phyloP scores from a whole-genome alignment of 1,284 basidiomycete genomes.

The Laetiporus sulphureus region DNA sequence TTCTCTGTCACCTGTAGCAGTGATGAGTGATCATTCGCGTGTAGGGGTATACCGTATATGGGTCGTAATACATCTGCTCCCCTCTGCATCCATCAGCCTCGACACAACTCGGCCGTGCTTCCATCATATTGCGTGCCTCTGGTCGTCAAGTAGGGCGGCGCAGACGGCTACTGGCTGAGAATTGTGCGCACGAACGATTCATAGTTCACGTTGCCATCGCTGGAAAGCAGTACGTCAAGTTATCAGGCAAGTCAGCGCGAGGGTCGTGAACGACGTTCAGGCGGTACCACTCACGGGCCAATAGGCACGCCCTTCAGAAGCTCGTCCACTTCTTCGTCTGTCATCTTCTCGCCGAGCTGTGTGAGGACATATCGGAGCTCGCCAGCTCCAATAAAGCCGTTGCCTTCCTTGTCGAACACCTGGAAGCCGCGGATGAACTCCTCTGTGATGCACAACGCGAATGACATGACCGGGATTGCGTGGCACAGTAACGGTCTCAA shows the following conservation, averaged over 20 bases:
- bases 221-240: constrained; percentile 25
- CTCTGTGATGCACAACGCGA: too few species aligned
- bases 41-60: too few species aligned
- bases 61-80: too few species aligned
- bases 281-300: constrained; percentile 55
- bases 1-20: too few species aligned
- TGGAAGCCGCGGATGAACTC: constrained; percentile 99
- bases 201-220: constrained; percentile 97
- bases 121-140: too few species aligned
- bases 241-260: constrained; percentile 1
- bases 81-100: too few species aligned
- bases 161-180: constrained; percentile 57
- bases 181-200: constrained; percentile 94
- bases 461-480: constrained; percentile 1
- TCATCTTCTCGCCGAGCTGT: constrained; percentile 95
- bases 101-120: too few species aligned
- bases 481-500: neutral
- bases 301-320: constrained; percentile 92
- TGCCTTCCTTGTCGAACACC: constrained; percentile 90
- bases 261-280: too few species aligned
- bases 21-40: too few species aligned
- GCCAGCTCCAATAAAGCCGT: constrained; percentile 79
- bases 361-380: constrained; percentile 93
- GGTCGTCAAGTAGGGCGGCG: too few species aligned
- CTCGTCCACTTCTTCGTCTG: constrained; percentile 97